Conservation (phyloP, 2,329 filamentous ascomycete species). For the Pleurostoma richardsiae region DNA sequence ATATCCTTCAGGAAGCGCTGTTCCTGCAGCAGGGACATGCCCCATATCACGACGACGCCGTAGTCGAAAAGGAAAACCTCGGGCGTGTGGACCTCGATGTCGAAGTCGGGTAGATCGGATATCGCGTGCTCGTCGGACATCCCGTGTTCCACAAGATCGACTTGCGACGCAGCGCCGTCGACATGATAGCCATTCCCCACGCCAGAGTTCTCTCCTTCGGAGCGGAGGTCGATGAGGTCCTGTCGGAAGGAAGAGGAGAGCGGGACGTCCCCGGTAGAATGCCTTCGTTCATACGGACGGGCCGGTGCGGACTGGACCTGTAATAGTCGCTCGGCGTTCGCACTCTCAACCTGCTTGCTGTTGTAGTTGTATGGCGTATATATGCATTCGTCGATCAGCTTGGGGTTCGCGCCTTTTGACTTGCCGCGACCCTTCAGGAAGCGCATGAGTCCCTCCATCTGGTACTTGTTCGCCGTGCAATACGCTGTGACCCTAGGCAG, state of each 20-base stretch:
- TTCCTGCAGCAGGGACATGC: slow-evolving; percentile 89
- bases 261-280: slow-evolving; percentile 69
- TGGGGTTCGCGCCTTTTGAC: slow-evolving; percentile 75
- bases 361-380: slow-evolving; percentile 90
- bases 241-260: slow-evolving; percentile 49
- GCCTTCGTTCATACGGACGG: slow-evolving; percentile 58
- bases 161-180: slow-evolving; percentile 26
- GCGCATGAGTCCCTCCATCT: slow-evolving; percentile 82
- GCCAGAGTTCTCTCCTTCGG: slow-evolving; percentile 23
- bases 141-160: slow-evolving; percentile 18
- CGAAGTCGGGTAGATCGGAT: slow-evolving; percentile 61
- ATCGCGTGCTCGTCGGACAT: slow-evolving; percentile 22
- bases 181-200: slow-evolving; percentile 17
- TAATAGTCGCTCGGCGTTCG: slow-evolving; percentile 14
- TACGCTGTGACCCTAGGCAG: slow-evolving; percentile 93
- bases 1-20: slow-evolving; percentile 89
- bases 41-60: slow-evolving; percentile 96
- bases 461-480: slow-evolving; percentile 88
- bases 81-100: slow-evolving; percentile 83
- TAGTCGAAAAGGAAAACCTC: slow-evolving; percentile 97
- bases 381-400: slow-evolving; percentile 95
- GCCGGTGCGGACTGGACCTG: slow-evolving; percentile 31
- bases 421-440: slow-evolving; percentile 84
- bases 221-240: slow-evolving; percentile 58
- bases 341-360: slow-evolving; percentile 31